phyloP scores from a whole-genome alignment of 352 stramenopile genomes.

The Phytopythium boreale region DNA sequence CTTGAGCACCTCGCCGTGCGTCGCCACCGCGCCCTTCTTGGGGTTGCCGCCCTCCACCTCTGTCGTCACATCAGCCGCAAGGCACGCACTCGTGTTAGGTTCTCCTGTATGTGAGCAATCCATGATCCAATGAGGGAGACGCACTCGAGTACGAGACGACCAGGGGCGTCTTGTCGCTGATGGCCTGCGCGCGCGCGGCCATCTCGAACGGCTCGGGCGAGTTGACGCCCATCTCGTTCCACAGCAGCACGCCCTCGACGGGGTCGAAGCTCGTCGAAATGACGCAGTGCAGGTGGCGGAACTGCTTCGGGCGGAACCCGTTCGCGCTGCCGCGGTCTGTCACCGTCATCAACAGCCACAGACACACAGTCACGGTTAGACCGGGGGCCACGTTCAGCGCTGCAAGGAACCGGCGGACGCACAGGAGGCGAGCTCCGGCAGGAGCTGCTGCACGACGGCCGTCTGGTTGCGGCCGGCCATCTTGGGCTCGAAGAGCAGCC shows the following conservation, averaged over 20 bases:
- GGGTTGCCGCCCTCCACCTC: slow-evolving; percentile 73
- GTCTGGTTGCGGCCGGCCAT: slow-evolving; percentile 72
- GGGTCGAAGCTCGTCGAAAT: slow-evolving; percentile 80
- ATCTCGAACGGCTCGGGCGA: slow-evolving; percentile 61
- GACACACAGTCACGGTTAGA: not conserved
- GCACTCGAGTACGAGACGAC: slow-evolving; percentile 78
- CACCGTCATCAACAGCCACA: not conserved
- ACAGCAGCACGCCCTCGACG: slow-evolving; percentile 72
- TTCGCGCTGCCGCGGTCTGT: slow-evolving; percentile 46
- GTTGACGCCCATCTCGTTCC: slow-evolving; percentile 83
- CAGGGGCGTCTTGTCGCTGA: slow-evolving; percentile 71
- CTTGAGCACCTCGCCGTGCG: slow-evolving; percentile 81
- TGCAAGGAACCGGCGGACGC: not conserved
- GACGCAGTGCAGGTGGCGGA: slow-evolving; percentile 78
- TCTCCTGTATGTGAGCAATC: no score
- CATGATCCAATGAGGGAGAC: no score
- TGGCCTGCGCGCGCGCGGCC: slow-evolving; percentile 49
- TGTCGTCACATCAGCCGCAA: no score
- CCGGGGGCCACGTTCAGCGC: not conserved
- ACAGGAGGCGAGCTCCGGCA: slow-evolving; percentile 80
- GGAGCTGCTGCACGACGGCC: slow-evolving; percentile 61
- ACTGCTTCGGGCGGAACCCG: slow-evolving; percentile 78
- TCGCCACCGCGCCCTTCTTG: slow-evolving; percentile 77
- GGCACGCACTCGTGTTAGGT: not conserved
- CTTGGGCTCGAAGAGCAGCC: slow-evolving; percentile 85